phyloP scores from a whole-genome alignment of 208 protist genomes.

The Giardia duodenalis region DNA sequence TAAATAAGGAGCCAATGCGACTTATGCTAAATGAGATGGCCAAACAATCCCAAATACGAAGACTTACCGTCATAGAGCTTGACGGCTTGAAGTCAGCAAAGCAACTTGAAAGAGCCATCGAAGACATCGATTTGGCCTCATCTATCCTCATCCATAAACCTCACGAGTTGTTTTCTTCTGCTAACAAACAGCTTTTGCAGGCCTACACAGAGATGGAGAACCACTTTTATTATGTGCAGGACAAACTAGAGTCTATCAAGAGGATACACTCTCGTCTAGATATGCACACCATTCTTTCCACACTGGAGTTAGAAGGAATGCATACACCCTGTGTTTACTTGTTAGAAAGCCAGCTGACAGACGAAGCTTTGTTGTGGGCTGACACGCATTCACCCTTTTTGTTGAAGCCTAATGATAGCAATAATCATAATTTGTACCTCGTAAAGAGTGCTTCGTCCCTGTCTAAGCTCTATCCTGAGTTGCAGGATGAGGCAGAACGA shows the following conservation, averaged over 20 bases:
- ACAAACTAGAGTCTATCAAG: not conserved
- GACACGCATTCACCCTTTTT: not conserved
- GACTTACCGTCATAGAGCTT: no score
- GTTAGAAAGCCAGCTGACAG: not conserved
- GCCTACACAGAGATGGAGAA: not conserved
- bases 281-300: not conserved
- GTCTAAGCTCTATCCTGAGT: not conserved
- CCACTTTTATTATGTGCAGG: not conserved
- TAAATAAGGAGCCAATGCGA: not conserved
- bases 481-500: not conserved
- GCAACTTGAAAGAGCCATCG: no score
- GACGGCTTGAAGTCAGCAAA: no score
- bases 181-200: no score
- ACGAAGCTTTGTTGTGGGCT: not conserved
- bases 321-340: not conserved
- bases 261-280: not conserved
- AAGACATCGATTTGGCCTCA: no score
- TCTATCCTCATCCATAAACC: no score
- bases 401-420: not conserved
- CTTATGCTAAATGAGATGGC: not conserved
- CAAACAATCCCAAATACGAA: no score
- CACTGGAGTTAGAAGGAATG: not conserved
- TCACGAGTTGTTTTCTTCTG: no score
- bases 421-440: not conserved
- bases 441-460: not conserved